Evolutionary conservation across 2,329 filamentous ascomycete genomes (phyloP).

Genomic region (Pezicula neosporulosa): DNA sequence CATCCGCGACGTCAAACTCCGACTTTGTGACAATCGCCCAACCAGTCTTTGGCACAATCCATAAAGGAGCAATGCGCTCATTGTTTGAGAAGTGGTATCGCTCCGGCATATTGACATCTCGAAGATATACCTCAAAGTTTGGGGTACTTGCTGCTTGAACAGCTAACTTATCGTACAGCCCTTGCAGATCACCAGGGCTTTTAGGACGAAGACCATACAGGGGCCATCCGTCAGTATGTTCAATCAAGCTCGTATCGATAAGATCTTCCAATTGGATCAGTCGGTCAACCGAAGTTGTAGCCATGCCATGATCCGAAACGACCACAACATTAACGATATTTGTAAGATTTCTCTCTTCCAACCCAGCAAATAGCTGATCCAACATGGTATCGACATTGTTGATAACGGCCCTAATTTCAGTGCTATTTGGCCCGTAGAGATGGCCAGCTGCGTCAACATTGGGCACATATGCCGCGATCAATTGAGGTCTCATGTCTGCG

Average conservation of each 20-base stretch:
- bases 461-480: slow-evolving; percentile 93
- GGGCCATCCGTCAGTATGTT: slow-evolving; percentile 91
- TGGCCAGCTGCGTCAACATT: slow-evolving; percentile 89
- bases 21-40: slow-evolving; percentile 84
- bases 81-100: slow-evolving; percentile 90
- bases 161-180: slow-evolving; percentile 60
- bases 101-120: slow-evolving; percentile 83
- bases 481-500: slow-evolving; percentile 68
- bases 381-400: slow-evolving; percentile 79
- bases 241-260: slow-evolving; percentile 72
- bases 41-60: slow-evolving; percentile 88
- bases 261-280: slow-evolving; percentile 89
- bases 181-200: slow-evolving; percentile 59
- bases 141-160: slow-evolving; percentile 57
- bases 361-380: slow-evolving; percentile 67
- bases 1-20: slow-evolving; percentile 73
- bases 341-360: slow-evolving; percentile 80
- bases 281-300: slow-evolving; percentile 77
- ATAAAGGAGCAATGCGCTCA: slow-evolving; percentile 85
- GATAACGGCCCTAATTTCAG: slow-evolving; percentile 80
- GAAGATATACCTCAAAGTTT: slow-evolving; percentile 82
- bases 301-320: slow-evolving; percentile 99
- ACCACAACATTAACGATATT: slow-evolving; percentile 88
- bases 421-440: slow-evolving; percentile 88
- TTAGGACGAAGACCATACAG: slow-evolving; percentile 84